Evolutionary conservation across 1,284 basidiomycete genomes (phyloP).

Genomic region (Psilocybe mexicana): DNA sequence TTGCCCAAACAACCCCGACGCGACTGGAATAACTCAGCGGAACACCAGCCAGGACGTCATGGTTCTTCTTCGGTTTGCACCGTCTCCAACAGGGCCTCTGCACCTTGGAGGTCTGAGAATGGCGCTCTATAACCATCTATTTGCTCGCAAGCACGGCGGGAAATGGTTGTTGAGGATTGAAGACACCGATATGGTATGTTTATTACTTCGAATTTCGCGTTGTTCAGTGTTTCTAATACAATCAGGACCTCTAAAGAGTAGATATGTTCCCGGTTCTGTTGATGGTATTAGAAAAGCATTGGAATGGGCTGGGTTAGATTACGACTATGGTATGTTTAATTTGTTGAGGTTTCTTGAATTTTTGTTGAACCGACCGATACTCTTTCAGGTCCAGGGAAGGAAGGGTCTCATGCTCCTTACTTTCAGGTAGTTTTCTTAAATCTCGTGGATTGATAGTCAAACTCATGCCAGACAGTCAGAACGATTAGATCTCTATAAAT

Average conservation of each 20-base stretch:
- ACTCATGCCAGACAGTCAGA: constrained; percentile 65
- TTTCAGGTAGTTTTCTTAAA: constrained; percentile 59
- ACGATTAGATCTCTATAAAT: constrained; percentile 81
- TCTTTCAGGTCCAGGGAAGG: constrained; percentile 71
- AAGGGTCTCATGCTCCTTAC: constrained; percentile 77
- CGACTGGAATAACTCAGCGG: not conserved
- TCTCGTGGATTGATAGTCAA: not conserved
- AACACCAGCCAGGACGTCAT: constrained; percentile 27
- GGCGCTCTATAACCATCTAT: constrained; percentile 91
- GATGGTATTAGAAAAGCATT: constrained; percentile 79
- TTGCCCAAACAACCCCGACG: not conserved
- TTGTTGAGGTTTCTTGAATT: not conserved
- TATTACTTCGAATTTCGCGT: not conserved
- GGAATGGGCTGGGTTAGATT: constrained; percentile 91
- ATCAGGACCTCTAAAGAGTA: constrained; percentile 46
- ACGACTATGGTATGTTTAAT: constrained; percentile 76
- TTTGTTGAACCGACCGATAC: not conserved
- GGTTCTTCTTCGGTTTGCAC: constrained; percentile 88
- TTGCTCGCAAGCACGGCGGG: constrained; percentile 79
- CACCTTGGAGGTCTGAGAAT: constrained; percentile 97
- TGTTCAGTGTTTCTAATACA: constrained; percentile 5
- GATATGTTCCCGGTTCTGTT: constrained; percentile 82
- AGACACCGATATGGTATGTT: constrained; percentile 86
- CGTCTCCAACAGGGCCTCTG: constrained; percentile 93
- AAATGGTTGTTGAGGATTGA: constrained; percentile 93